Evolutionary conservation across 148 eudicot genomes (phyloP).

Genomic region (Nepenthes mirabilis): DNA sequence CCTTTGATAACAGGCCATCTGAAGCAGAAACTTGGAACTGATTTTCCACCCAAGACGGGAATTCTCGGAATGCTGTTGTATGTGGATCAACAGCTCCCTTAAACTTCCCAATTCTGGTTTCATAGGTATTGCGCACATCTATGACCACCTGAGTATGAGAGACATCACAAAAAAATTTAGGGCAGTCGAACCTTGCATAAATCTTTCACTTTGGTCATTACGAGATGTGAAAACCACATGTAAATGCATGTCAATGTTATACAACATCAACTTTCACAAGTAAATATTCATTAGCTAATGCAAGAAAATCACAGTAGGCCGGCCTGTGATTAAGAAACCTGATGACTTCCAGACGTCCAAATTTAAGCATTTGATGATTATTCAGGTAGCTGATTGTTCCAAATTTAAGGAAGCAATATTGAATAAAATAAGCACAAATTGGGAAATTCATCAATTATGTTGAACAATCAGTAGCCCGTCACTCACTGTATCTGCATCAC

Average conservation of each 20-base stretch:
- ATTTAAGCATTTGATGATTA: neutral
- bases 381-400: too few species aligned
- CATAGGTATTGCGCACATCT: slow-evolving; percentile 87
- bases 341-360: neutral
- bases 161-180: slow-evolving; percentile 6
- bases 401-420: too few species aligned
- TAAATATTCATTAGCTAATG: neutral
- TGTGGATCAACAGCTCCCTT: slow-evolving; percentile 90
- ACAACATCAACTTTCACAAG: neutral
- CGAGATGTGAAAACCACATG: too few species aligned
- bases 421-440: neutral
- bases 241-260: too few species aligned
- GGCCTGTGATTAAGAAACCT: neutral
- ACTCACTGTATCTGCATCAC: slow-evolving; percentile 81
- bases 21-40: slow-evolving; percentile 29
- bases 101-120: slow-evolving; percentile 89
- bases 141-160: slow-evolving; percentile 57
- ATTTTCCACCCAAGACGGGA: slow-evolving; percentile 84
- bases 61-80: slow-evolving; percentile 78
- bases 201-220: neutral
- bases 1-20: slow-evolving; percentile 24
- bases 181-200: neutral
- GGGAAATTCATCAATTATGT: neutral
- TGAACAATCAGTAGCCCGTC: too few species aligned
- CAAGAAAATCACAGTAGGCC: neutral